Evolutionary conservation across 1,284 basidiomycete species (phyloP).

Genomic region (Papiliotrema fonsecae): DNA sequence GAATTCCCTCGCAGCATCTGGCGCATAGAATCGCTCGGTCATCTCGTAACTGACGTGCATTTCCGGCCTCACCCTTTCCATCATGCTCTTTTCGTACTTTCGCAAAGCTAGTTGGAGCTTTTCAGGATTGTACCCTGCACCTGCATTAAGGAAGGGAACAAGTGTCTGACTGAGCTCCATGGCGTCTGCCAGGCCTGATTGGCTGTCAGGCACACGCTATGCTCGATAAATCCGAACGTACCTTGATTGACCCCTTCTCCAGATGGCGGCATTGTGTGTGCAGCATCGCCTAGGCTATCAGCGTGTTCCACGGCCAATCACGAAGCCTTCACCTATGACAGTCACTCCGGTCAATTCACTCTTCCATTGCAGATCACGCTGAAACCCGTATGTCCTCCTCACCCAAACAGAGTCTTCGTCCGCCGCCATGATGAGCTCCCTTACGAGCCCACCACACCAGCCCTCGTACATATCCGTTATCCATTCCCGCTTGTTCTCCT

Average conservation of each 20-base stretch:
- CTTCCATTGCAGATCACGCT: constrained; percentile 24
- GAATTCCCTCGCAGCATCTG: too few species aligned
- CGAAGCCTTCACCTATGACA: constrained; percentile 19
- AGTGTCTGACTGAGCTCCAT: constrained; percentile 39
- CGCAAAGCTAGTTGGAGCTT: constrained; percentile 14
- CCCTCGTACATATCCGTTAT: constrained; percentile 25
- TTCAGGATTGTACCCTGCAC: not conserved
- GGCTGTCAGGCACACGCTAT: not conserved
- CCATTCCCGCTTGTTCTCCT: constrained; percentile 7
- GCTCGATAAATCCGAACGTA: constrained; percentile 4
- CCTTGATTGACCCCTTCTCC: constrained; percentile 51
- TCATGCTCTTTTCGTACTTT: constrained; percentile 19
- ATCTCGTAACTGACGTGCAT: constrained; percentile 5
- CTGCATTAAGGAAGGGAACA: constrained; percentile 10
- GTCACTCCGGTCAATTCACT: constrained; percentile 20
- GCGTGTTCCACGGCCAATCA: not conserved
- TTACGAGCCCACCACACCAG: constrained; percentile 19
- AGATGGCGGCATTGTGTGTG: constrained; percentile 53
- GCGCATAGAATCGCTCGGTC: not conserved
- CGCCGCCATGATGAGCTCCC: constrained; percentile 28
- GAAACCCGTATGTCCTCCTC: constrained; percentile 28
- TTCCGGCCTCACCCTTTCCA: constrained; percentile 14
- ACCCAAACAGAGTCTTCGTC: constrained; percentile 23
- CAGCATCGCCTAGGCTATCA: constrained; percentile 49
- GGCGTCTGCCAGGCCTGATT: constrained; percentile 20